These are phyloP conservation scores for Tephrocybe sp. DNA, from an alignment of 768 basidiomycete genomes.

Conservation along the genomic window DNA sequence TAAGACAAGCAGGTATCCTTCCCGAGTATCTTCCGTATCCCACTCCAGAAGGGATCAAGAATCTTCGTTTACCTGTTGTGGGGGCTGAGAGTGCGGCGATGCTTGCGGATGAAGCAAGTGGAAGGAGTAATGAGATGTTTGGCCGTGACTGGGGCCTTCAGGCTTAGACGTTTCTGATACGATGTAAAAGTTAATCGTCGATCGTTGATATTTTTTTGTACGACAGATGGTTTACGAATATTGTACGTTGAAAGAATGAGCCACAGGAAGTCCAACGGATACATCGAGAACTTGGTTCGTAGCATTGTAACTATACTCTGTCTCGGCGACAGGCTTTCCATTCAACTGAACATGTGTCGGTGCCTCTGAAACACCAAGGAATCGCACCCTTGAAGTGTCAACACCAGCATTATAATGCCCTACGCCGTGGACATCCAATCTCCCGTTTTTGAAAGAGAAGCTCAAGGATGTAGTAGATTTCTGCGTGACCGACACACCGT, in stretches of 20 bases:
- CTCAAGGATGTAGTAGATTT: slow-evolving; percentile 28
- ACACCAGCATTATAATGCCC: slow-evolving; percentile 38
- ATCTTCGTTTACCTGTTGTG: slow-evolving; percentile 33
- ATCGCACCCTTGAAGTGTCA: slow-evolving; percentile 31
- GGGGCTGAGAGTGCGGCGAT: slow-evolving; percentile 34
- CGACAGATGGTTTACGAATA: not conserved
- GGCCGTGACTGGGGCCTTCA: slow-evolving; percentile 29
- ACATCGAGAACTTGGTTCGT: slow-evolving; percentile 43
- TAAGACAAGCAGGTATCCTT: slow-evolving; percentile 34
- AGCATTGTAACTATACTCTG: slow-evolving; percentile 31
- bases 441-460: slow-evolving; percentile 28
- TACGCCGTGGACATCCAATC: slow-evolving; percentile 31
- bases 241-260: slow-evolving; percentile 29
- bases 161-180: no score
- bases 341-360: slow-evolving; percentile 30
- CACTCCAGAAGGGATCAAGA: slow-evolving; percentile 15
- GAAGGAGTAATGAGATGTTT: slow-evolving; percentile 37
- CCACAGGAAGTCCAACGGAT: slow-evolving; percentile 34
- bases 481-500: slow-evolving; percentile 50
- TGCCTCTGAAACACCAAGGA: slow-evolving; percentile 31
- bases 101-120: slow-evolving; percentile 33
- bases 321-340: slow-evolving; percentile 19
- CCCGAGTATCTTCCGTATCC: slow-evolving; percentile 30
- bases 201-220: no score
- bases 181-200: no score